Evolutionary conservation across 1,139 yeast species (phyloP), one percentile per base, ranked within the genome.

Genomic region (Blastobotrys persicus): DNA sequence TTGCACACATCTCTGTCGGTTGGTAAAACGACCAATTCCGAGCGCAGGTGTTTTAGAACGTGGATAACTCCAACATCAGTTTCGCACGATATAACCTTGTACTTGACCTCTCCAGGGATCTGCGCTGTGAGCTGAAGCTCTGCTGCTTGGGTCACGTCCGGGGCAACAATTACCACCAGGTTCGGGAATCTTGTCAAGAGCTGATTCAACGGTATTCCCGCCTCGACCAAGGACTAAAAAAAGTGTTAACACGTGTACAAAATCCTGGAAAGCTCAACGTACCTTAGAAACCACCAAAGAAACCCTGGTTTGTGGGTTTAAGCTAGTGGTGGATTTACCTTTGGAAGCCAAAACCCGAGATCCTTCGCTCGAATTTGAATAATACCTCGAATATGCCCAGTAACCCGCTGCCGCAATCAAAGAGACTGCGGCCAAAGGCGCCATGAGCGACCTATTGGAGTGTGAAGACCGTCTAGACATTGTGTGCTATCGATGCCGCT

Each of bases 1-100:
- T 49, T 45, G 4, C 52, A 51, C 7, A 47, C 52, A 5, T 50
- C 51, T 17, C 57, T 54, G 20, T 63, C 65, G 12, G 50, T 46
- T 4, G 65, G 61, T 2, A 63, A 48, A 6, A 64, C 55, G 18
- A 59, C 65, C 43, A 56, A 49, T 19, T 63, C 61, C 2, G 69
- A 58, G 19, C 65, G 54, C 23, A 65, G 48, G 44, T 65, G 69
- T 51, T 65, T 65, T 26, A 64, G 53, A 17, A 65, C 60, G 47
- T 65, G 69, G 4, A 56, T 51, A 44, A 64, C 55, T 11, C 69
- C 69, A 17, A 56, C 51, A 23, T 55, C 57, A 4, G 68, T 64
- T 44, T 65, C 67, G 31, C 68, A 64, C 14, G 63, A 61, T 23
- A 65, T 61, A 38, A 65, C 56, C 35, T 62, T 55, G 47, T 56